phyloP scores from a whole-genome alignment of 257 asterid genomes.

The Coffea canephora region DNA sequence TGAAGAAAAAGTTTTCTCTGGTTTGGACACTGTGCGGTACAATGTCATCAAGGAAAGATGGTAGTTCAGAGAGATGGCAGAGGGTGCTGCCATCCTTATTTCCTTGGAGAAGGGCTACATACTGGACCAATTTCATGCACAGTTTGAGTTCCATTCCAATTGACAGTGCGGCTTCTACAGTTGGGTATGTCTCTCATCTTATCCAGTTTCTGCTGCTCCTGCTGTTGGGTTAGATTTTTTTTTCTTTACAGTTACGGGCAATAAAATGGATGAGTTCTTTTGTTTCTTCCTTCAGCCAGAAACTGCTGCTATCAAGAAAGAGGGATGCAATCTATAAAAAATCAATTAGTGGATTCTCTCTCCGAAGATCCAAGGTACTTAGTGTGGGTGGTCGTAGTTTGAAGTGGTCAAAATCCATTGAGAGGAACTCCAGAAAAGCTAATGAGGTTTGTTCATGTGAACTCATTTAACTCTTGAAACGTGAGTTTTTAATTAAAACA shows the following conservation, averaged over 20 bases:
- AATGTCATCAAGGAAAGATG: conserved; percentile 43
- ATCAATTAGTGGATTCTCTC: conserved; percentile 80
- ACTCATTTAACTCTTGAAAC: conserved; percentile 11
- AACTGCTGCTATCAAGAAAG: conserved; percentile 58
- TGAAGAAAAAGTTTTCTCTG: conserved; percentile 52
- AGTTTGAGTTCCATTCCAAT: conserved; percentile 40
- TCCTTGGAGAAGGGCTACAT: conserved; percentile 71
- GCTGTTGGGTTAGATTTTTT: background rate
- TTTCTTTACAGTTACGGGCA: background rate
- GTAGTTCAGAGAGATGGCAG: conserved; percentile 39
- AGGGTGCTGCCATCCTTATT: conserved; percentile 49
- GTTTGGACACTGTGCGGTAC: conserved; percentile 75
- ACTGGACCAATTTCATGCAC: conserved; percentile 47
- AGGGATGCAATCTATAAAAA: conserved; percentile 83
- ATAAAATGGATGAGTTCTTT: conserved; percentile 4
- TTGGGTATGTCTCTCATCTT: conserved; percentile 45
- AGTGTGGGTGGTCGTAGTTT: conserved; percentile 76
- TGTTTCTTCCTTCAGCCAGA: conserved; percentile 52
- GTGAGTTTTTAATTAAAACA: background rate
- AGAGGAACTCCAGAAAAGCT: conserved; percentile 67
- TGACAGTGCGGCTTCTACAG: conserved; percentile 32
- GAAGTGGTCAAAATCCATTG: conserved; percentile 98
- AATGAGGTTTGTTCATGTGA: conserved; percentile 60
- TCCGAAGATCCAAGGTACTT: conserved; percentile 67
- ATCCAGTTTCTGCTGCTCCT: conserved; percentile 13